Evolutionary conservation across 73 alveolate genomes (phyloP), one percentile per base, ranked within the genome.

Genomic region (Tetrahymena thermophila): DNA sequence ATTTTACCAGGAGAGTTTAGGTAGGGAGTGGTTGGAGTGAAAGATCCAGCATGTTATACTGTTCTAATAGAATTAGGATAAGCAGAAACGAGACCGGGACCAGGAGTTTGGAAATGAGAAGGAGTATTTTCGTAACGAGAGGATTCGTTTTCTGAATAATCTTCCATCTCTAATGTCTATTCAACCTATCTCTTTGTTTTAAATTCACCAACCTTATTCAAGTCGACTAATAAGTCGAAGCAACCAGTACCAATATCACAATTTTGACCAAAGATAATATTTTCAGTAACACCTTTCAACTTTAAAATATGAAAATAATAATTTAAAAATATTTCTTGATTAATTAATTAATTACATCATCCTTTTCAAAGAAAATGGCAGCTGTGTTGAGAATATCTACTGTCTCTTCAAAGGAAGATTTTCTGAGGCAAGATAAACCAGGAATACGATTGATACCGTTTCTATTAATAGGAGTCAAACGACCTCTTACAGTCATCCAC

Each of bases 341-440:
- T 28, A 28, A n/a, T n/a, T 28, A 71, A 4, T 28, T 71, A 3
- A 25, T 71, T 71, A 99, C 96, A 25, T 96, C 96, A 96, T 99
- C 99, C 38, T 94, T 97, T 97, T 98, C 99, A 28, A 99, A 98
- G 97, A 98, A 99, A 34, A 99, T 98, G 17, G 99, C 99, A 3
- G 99, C 99, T 96, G 99, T 99, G 93, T 99, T 96, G 95, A 99
- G 97, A 37, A 99, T 99, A 97, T 99, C 99, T 6, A 99, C 99
- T 19, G 99, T 99, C 97, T 99, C 99, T 96, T 99, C 99, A 89
- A 99, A 99, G 21, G 99, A 96, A 84, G 98, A 95, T 34, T 97
- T 97, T 43, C 97, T 56, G 21, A 95, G 85, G 50, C 93, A 94
- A 85, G 95, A 85, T 21, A 95, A 50, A 55, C 94, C 97, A 50